Conservation (phyloP, 2,329 filamentous ascomycete genomes). For the Colletotrichum kahawae region DNA sequence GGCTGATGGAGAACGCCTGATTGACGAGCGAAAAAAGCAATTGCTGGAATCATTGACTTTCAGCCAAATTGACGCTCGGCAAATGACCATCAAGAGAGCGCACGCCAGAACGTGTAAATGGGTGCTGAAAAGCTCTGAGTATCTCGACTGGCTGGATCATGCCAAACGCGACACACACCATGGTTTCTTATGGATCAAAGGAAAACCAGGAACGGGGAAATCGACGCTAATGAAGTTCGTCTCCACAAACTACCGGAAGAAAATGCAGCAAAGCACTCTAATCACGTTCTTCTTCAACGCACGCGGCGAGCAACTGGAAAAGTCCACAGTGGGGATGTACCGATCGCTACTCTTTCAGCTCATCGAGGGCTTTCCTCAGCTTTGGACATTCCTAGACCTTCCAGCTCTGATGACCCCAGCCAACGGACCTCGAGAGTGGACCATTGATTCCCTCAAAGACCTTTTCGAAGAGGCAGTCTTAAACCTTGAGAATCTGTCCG, state of each 20-base stretch:
- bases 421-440: neutral
- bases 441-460: neutral
- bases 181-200: neutral
- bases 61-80: neutral
- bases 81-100: neutral
- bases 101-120: neutral
- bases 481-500: neutral
- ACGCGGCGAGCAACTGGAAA: neutral
- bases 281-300: neutral
- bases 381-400: neutral
- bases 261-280: neutral
- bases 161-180: neutral
- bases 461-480: neutral
- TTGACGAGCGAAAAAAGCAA: neutral
- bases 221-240: neutral
- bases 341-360: neutral
- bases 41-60: neutral
- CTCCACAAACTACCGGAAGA: neutral
- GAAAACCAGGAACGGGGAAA: neutral
- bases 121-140: neutral
- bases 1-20: too few species aligned
- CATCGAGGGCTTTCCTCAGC: neutral
- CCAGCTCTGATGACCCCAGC: fast-evolving
- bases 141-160: neutral
- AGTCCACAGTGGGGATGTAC: neutral